phyloP scores from a whole-genome alignment of 208 protist species.

The Leishmania arabica region DNA sequence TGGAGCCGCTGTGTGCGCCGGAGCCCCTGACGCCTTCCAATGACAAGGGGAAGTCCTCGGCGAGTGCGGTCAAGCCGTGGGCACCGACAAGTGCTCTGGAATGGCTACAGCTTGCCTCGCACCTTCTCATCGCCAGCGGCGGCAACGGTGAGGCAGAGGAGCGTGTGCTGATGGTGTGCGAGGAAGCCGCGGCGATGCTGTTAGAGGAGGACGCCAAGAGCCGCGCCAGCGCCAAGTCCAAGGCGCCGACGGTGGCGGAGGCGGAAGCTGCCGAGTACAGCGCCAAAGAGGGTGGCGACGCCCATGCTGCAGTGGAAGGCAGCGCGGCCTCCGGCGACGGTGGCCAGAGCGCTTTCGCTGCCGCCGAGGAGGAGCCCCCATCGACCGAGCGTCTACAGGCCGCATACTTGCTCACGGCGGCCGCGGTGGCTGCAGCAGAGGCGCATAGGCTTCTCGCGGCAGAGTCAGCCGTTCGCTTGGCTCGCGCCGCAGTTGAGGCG shows the following conservation, averaged over 20 bases:
- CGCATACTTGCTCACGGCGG: slow-evolving; percentile 61
- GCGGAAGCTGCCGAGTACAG: slow-evolving; percentile 9
- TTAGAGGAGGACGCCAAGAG: slow-evolving; percentile 49
- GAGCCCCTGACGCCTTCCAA: neutral
- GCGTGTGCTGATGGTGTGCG: slow-evolving; percentile 48
- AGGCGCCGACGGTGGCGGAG: slow-evolving; percentile 17
- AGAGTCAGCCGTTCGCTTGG: slow-evolving; percentile 41
- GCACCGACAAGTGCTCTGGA: slow-evolving; percentile 32
- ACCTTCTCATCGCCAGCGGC: slow-evolving; percentile 34
- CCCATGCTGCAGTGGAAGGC: neutral
- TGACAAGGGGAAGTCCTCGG: slow-evolving; percentile 4
- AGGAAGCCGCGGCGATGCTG: slow-evolving; percentile 48
- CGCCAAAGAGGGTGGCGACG: slow-evolving; percentile 7
- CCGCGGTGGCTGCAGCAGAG: slow-evolving; percentile 34
- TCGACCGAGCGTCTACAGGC: slow-evolving; percentile 47
- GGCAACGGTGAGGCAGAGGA: slow-evolving; percentile 19
- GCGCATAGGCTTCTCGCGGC: slow-evolving; percentile 31
- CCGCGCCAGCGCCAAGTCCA: slow-evolving; percentile 1
- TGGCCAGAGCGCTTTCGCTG: neutral
- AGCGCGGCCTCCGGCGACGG: neutral
- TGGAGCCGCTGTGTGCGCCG: slow-evolving; percentile 15
- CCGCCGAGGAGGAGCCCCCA: neutral
- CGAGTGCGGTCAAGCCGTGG: slow-evolving; percentile 1
- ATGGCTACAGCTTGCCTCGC: slow-evolving; percentile 46
- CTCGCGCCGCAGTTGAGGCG: slow-evolving; percentile 41